phyloP scores from a whole-genome alignment of 768 basidiomycete genomes.

The Collybiopsis luxurians region DNA sequence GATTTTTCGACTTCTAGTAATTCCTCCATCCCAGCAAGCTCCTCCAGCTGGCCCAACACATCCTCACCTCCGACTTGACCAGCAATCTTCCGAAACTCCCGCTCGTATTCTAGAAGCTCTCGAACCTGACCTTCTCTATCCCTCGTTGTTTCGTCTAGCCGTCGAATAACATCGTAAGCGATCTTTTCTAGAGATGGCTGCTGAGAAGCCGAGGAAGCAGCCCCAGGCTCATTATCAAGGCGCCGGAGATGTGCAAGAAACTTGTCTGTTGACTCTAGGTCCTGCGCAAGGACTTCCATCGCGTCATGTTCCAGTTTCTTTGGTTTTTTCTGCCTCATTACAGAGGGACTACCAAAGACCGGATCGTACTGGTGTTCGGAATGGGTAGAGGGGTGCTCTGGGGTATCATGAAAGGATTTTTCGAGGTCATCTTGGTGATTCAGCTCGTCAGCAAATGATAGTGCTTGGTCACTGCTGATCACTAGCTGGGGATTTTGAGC shows the following conservation, averaged over 20 bases:
- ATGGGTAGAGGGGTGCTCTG: constrained; percentile 26
- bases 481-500: constrained; percentile 28
- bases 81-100: constrained; percentile 75
- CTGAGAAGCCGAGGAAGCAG: constrained; percentile 26
- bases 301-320: constrained; percentile 51
- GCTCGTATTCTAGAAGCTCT: constrained; percentile 72
- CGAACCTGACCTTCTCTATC: constrained; percentile 83
- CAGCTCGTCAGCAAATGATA: constrained; percentile 46
- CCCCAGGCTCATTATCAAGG: constrained; percentile 54
- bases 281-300: constrained; percentile 68
- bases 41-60: constrained; percentile 66
- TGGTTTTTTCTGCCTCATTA: constrained; percentile 26
- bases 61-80: constrained; percentile 78
- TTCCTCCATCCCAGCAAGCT: constrained; percentile 47
- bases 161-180: constrained; percentile 74
- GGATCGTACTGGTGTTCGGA: constrained; percentile 37
- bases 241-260: constrained; percentile 72
- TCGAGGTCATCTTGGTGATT: constrained; percentile 21
- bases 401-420: constrained; percentile 25
- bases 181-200: constrained; percentile 60
- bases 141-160: constrained; percentile 69
- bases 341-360: constrained; percentile 35
- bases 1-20: constrained; percentile 34
- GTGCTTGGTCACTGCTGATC: constrained; percentile 24
- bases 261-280: constrained; percentile 74